A percentile compares a stretch with the other conserved stretches of the same genome.
Evolutionary conservation across 2,329 filamentous ascomycete species (phyloP).

Genomic region (Lizonia empirigonia): DNA sequence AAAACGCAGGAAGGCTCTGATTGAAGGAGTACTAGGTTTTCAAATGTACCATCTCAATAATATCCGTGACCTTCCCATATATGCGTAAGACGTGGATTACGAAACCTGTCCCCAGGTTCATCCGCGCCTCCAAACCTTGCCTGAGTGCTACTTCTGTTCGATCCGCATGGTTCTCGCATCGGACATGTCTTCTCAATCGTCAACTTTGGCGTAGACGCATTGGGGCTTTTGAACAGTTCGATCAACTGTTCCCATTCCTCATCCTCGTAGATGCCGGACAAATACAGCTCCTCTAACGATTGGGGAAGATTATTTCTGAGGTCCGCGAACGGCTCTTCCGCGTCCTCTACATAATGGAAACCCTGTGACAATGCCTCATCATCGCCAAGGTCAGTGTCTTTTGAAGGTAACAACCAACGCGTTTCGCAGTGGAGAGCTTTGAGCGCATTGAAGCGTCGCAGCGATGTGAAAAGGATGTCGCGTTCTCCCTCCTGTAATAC

Average conservation of each 20-base stretch:
- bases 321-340: neutral
- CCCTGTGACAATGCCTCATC: neutral
- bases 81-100: neutral
- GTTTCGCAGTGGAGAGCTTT: conserved; percentile 6
- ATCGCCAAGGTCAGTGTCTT: neutral
- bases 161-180: neutral
- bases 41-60: no score
- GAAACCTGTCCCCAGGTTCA: neutral
- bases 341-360: neutral
- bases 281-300: conserved; percentile 7
- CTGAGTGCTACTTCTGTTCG: neutral
- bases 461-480: neutral
- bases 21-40: no score
- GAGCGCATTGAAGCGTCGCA: conserved; percentile 1
- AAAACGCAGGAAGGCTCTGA: no score
- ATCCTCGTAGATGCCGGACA: neutral
- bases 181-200: conserved; percentile 2
- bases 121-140: neutral
- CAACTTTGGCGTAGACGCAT: conserved; percentile 2
- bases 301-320: conserved; percentile 7
- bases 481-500: neutral
- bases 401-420: neutral
- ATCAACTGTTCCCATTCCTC: conserved; percentile 1
- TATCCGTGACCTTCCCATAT: neutral
- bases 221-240: neutral